These are phyloP conservation scores for Emergomyces africanus DNA, from an alignment of 2,329 filamentous ascomycete species.

Conservation along the genomic window DNA sequence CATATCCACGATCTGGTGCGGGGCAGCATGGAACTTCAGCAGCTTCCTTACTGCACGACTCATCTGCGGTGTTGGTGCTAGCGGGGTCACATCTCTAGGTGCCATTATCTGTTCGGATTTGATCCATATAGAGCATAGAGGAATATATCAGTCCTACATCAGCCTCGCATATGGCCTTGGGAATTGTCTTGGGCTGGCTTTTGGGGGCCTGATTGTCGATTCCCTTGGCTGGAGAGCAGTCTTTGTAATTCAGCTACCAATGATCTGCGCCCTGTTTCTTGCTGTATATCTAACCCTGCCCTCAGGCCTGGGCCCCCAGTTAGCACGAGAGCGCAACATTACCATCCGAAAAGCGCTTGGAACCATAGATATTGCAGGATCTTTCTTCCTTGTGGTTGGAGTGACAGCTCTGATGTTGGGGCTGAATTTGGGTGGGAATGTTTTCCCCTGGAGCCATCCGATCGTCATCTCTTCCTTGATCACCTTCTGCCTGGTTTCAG, in stretches of 20 bases:
- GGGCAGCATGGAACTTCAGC: constrained; percentile 52
- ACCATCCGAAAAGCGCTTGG: constrained; percentile 31
- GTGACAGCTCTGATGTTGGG: constrained; percentile 38
- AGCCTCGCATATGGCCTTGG: constrained; percentile 25
- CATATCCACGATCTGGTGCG: constrained; percentile 58
- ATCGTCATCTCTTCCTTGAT: constrained; percentile 35
- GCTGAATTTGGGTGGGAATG: constrained; percentile 40
- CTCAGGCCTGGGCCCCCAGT: constrained; percentile 32
- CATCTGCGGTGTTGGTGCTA: constrained; percentile 58
- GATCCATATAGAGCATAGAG: constrained; percentile 53
- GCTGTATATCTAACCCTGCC: constrained; percentile 36
- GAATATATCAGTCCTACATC: constrained; percentile 29
- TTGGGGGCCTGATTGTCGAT: constrained; percentile 27
- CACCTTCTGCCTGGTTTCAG: constrained; percentile 25
- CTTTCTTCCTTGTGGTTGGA: constrained; percentile 32
- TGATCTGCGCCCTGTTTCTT: constrained; percentile 24
- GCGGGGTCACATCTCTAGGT: constrained; percentile 53
- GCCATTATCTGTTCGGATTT: constrained; percentile 52
- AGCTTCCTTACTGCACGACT: constrained; percentile 60
- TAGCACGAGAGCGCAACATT: constrained; percentile 27
- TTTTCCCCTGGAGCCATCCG: constrained; percentile 38
- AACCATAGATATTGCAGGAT: constrained; percentile 38
- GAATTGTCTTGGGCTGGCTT: constrained; percentile 24
- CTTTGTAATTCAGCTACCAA: constrained; percentile 38
- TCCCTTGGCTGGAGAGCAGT: constrained; percentile 28